Base-by-base conservation (phyloP, 345 rosid genomes). In the Moringa oleifera region DNA sequence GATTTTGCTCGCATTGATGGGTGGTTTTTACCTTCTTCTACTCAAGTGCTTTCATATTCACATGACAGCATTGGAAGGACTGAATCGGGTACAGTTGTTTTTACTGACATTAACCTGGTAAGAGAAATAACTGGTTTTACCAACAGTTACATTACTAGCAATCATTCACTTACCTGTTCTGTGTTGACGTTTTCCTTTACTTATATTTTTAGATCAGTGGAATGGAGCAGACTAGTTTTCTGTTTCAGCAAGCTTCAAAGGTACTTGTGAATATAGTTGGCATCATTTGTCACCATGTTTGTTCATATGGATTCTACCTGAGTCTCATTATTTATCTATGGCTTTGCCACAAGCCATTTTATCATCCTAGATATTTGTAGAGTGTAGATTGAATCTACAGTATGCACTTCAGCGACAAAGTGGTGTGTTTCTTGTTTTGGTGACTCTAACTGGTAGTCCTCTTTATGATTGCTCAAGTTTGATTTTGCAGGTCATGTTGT, bases 161-260 rank as follows among this genome's bases (percentile, higher is more conserved):
- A 18, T 53, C 15, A 22, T 58, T 31, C 64, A 21, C 24, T 62
- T 67, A 12, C 2, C 46, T 51, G 25, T 46, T 6, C 61, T 4
- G 18, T 65, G 51, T 52, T 24, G 64, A 57, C 37, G 11, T 33
- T 33, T 47, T 51, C 4, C 2, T 69, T 74, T 51, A 18, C 58
- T 51, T 59, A 37, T 70, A 62, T 72, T 51, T 66, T 63, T 82
- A 93, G 97, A 93, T 93, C 69, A 93, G 98, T 78, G 98, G 97
- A 68, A 90, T 93, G 98, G 97, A 93, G 78, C 98, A 93, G 78
- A 90, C 93, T 23, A 93, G 97, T 77, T 90, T 93, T 73, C 80
- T 93, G 51, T 93, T 89, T 80, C 98, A 89, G 76, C 98, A 93
- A 78, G 96, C 98, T 63, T 93, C 96, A 53, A 89, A 93, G 98